A percentile compares a stretch with the other conserved stretches of the same genome.
Evolutionary conservation across 495 filamentous ascomycete species (phyloP).

Genomic region (Tuber umbilicatum): DNA sequence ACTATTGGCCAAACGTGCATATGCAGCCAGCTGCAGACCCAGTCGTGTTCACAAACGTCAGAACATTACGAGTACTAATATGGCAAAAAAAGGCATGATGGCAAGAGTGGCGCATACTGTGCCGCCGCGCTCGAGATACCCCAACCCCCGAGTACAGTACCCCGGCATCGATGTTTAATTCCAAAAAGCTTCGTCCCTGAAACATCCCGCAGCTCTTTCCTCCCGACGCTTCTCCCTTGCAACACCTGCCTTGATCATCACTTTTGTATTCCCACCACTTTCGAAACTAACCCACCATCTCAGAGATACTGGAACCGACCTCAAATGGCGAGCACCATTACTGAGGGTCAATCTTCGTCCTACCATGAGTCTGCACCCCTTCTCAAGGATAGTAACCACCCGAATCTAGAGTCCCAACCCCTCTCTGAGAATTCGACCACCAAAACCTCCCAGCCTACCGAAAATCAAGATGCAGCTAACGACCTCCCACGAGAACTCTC

Average conservation of each 20-base stretch:
- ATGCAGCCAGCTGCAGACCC: not conserved
- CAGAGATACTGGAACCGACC: not conserved
- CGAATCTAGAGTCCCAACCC: not conserved
- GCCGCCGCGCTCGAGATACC: too few species aligned
- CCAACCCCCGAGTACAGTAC: too few species aligned
- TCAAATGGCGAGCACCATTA: not conserved
- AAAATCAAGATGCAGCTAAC: conserved; percentile 18
- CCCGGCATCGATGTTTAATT: too few species aligned
- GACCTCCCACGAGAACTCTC: conserved; percentile 42
- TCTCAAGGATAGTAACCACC: conserved; percentile 14
- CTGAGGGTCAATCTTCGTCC: not conserved
- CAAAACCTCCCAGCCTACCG: conserved; percentile 7
- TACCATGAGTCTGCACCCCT: conserved; percentile 21
- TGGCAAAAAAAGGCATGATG: too few species aligned
- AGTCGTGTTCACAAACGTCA: not conserved
- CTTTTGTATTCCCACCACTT: not conserved
- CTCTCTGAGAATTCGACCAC: not conserved
- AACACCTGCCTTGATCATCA: not conserved
- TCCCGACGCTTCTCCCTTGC: not conserved
- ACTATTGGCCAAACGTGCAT: not conserved
- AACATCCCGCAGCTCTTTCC: not conserved
- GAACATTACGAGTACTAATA: not conserved
- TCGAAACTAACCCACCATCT: not conserved
- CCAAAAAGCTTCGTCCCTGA: not conserved
- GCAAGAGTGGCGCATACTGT: too few species aligned